phyloP scores from a whole-genome alignment of 1,284 basidiomycete genomes.

The Grifola frondosa region DNA sequence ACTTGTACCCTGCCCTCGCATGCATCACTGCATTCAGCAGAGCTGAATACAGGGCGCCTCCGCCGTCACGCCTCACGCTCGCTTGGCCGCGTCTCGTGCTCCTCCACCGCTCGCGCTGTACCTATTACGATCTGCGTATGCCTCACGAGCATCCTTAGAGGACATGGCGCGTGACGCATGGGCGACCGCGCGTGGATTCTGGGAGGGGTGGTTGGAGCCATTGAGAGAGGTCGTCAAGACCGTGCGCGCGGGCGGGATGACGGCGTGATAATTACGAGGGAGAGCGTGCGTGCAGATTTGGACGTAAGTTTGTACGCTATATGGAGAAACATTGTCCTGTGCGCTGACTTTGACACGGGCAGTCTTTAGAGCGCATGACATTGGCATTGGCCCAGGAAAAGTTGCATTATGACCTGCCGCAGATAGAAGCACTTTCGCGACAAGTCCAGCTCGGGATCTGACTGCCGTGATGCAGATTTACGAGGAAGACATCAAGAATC shows the following conservation, averaged over 20 bases:
- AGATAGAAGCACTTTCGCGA: constrained; percentile 63
- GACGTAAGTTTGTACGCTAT: constrained; percentile 48
- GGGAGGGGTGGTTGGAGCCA: constrained; percentile 87
- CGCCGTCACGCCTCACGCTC: constrained; percentile 55
- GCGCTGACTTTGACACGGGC: background rate
- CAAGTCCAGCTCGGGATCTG: constrained; percentile 84
- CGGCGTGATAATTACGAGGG: constrained; percentile 71
- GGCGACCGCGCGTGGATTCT: constrained; percentile 76
- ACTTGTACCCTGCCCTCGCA: constrained; percentile 30
- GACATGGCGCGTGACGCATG: constrained; percentile 61
- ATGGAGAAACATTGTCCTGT: background rate
- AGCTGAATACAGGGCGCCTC: constrained; percentile 40
- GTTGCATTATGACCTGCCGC: constrained; percentile 57
- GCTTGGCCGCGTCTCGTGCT: constrained; percentile 71
- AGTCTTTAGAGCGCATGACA: constrained; percentile 95
- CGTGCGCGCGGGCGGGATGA: constrained; percentile 76
- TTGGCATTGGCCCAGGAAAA: constrained; percentile 83
- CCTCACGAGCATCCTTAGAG: constrained; percentile 48
- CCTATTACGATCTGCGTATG: constrained; percentile 45
- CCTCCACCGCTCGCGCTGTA: constrained; percentile 62
- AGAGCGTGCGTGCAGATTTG: constrained; percentile 79
- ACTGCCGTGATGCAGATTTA: constrained; percentile 88
- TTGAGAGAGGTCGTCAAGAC: constrained; percentile 83
- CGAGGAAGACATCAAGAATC: constrained; percentile 88
- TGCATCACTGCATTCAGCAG: constrained; percentile 30